These are phyloP conservation scores for Ciborinia camelliae DNA, from an alignment of 2,329 filamentous ascomycete species.

Conservation along the genomic window DNA sequence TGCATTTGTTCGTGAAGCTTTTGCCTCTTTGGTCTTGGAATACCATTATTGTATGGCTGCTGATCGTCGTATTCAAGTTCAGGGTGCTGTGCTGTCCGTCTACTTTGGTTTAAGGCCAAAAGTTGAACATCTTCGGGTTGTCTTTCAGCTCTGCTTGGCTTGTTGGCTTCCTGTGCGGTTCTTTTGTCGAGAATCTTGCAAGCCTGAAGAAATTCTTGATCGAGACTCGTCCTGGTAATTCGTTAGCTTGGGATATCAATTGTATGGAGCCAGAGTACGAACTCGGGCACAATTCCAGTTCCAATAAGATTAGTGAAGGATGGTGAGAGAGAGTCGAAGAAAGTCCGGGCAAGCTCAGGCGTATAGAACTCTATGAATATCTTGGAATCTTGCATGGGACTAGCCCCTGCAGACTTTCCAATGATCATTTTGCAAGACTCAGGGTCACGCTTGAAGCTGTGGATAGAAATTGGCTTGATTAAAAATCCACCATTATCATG, in stretches of 20 bases:
- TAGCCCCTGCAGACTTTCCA: neutral
- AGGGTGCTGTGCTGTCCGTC: neutral
- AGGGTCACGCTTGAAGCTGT: neutral
- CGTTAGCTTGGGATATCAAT: neutral
- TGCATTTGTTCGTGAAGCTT: slow-evolving; percentile 9
- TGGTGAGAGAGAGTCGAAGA: neutral
- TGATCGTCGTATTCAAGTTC: neutral
- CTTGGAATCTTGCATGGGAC: neutral
- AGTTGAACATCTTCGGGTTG: neutral
- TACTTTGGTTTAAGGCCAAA: neutral
- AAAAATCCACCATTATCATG: too few species aligned
- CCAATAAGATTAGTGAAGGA: too few species aligned
- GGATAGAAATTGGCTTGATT: neutral
- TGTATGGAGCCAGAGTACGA: neutral
- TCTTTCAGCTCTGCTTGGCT: neutral
- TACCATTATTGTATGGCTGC: neutral
- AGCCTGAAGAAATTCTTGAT: neutral
- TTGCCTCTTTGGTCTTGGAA: neutral
- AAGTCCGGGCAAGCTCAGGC: neutral
- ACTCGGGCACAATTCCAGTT: too few species aligned
- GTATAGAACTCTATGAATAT: neutral
- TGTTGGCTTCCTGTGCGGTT: neutral
- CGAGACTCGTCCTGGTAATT: neutral
- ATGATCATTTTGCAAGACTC: neutral
- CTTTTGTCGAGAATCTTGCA: neutral